phyloP scores from a whole-genome alignment of 345 rosid species.

The Barbarea vulgaris region DNA sequence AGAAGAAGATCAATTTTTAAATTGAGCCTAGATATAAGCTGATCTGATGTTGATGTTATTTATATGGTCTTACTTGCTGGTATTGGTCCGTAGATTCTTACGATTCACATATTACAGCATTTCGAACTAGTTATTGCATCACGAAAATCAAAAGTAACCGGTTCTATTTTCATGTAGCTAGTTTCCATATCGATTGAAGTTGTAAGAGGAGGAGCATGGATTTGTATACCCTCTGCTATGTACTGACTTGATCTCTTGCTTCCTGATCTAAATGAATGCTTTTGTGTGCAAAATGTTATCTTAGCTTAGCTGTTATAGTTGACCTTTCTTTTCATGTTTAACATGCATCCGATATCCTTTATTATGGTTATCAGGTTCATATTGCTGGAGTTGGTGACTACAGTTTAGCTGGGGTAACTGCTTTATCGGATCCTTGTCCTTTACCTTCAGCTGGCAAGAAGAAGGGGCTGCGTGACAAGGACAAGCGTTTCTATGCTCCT shows the following conservation, averaged over 20 bases:
- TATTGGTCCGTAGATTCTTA: conserved; percentile 10
- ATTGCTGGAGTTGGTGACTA: conserved; percentile 99
- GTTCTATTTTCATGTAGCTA: conserved; percentile 6
- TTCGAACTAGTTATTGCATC: not conserved
- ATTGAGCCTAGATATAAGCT: conserved; percentile 14
- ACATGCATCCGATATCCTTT: conserved; percentile 15
- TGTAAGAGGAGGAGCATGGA: conserved; percentile 1
- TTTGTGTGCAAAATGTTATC: conserved; percentile 9
- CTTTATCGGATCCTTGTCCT: conserved; percentile 92
- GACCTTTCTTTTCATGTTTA: conserved; percentile 19
- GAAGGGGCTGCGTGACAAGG: conserved; percentile 88
- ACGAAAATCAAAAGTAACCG: not conserved
- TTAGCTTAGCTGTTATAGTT: conserved; percentile 18
- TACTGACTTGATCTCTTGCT: not conserved
- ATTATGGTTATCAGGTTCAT: conserved; percentile 65
- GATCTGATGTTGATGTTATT: conserved; percentile 8
- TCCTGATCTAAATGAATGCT: conserved; percentile 16
- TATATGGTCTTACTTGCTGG: conserved; percentile 3
- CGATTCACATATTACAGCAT: conserved; percentile 2
- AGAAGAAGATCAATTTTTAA: not conserved
- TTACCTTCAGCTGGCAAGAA: conserved; percentile 89
- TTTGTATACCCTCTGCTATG: not conserved
- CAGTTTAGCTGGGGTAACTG: conserved; percentile 74
- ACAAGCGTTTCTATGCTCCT: conserved; percentile 91
- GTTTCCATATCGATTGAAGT: conserved; percentile 8